These are phyloP conservation scores for Cyclocybe cylindracea DNA, from an alignment of 768 basidiomycete genomes.

Conservation along the genomic window DNA sequence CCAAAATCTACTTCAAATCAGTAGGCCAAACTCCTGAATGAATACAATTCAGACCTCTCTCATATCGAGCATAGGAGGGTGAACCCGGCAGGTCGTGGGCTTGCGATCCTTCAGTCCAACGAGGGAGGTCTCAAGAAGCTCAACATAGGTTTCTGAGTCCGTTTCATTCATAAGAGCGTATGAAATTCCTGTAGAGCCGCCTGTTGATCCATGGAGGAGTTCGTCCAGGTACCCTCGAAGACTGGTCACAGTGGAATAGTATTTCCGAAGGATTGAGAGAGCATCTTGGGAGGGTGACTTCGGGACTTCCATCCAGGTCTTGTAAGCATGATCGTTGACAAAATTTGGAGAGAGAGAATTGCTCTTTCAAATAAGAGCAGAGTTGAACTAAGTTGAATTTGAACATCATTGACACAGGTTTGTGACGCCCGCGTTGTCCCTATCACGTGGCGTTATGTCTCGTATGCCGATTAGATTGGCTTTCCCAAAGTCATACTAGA, in stretches of 20 bases:
- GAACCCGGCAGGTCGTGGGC: constrained; percentile 21
- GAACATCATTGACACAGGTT: not conserved
- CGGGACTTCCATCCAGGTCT: not conserved
- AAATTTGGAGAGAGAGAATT: too few relatives aligned
- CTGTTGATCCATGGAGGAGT: constrained; percentile 27
- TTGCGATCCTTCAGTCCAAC: constrained; percentile 37
- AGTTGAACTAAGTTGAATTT: too few relatives aligned
- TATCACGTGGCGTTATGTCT: constrained; percentile 8
- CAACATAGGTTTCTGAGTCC: constrained; percentile 7
- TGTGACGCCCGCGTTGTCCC: not conserved
- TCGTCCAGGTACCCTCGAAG: constrained; percentile 40
- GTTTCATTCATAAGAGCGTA: not conserved
- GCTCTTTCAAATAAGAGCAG: too few relatives aligned
- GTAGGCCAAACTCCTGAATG: not conserved
- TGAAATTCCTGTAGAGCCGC: not conserved
- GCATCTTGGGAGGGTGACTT: constrained; percentile 8
- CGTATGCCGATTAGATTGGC: constrained; percentile 11
- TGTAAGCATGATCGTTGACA: too few relatives aligned
- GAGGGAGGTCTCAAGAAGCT: constrained; percentile 42
- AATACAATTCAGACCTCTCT: constrained; percentile 43
- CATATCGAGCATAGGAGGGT: constrained; percentile 50
- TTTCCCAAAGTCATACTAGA: not conserved
- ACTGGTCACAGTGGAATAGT: constrained; percentile 41
- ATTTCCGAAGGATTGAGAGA: constrained; percentile 38
- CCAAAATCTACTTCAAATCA: constrained; percentile 48